Evolutionary conservation across 75 land plant species (phyloP).

Genomic region (Larix kaempferi): DNA sequence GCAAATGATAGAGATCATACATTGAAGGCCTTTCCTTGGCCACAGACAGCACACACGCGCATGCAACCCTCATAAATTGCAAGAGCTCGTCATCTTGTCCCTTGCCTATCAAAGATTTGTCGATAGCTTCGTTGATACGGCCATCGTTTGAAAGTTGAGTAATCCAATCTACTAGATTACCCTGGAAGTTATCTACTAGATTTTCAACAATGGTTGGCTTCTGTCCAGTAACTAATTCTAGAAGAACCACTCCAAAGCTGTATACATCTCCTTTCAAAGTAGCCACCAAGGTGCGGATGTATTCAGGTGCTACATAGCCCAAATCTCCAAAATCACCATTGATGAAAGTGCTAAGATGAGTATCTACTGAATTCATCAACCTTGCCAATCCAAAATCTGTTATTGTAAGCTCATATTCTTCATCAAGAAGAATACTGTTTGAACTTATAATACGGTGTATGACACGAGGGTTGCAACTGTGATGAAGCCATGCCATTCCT

Average conservation of each 20-base stretch:
- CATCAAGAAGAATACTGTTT: constrained; percentile 76
- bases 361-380: constrained; percentile 88
- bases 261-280: constrained; percentile 95
- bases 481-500: constrained; percentile 95
- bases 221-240: constrained; percentile 88
- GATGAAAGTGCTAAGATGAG: constrained; percentile 90
- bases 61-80: constrained; percentile 76
- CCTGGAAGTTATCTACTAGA: constrained; percentile 63
- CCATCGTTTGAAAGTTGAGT: constrained; percentile 45
- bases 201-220: constrained; percentile 58
- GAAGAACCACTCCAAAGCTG: constrained; percentile 89
- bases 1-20: constrained; percentile 86
- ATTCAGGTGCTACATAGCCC: constrained; percentile 98
- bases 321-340: constrained; percentile 94
- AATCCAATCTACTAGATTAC: constrained; percentile 88
- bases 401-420: constrained; percentile 70
- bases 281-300: constrained; percentile 78
- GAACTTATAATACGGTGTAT: constrained; percentile 91
- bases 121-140: constrained; percentile 64
- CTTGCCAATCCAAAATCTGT: constrained; percentile 98
- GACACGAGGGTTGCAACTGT: constrained; percentile 91
- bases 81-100: constrained; percentile 70
- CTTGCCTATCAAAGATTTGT: constrained; percentile 46
- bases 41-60: constrained; percentile 64
- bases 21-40: constrained; percentile 91